These are phyloP conservation scores for Syncephalastrum racemosum DNA, from an alignment of 371 early-diverging fungal species.

Conservation along the genomic window DNA sequence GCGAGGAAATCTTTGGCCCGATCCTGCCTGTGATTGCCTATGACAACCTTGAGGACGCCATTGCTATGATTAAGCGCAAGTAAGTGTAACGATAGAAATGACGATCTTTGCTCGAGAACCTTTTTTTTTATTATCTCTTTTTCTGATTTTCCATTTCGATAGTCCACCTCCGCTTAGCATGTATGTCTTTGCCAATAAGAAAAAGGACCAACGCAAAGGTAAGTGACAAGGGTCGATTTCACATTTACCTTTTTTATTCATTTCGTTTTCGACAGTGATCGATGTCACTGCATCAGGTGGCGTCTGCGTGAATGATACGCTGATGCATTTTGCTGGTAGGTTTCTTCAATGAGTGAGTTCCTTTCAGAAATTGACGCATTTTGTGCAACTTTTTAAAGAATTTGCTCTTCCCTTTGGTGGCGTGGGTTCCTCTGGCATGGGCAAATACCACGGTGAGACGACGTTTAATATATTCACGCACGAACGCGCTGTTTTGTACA, in stretches of 20 bases:
- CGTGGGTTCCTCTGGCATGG: conserved; percentile 87
- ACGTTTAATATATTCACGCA: conserved; percentile 81
- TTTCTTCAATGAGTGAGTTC: neutral
- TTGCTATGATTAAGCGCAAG: conserved; percentile 61
- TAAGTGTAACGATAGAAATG: conserved; percentile 3
- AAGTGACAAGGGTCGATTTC: conserved; percentile 5
- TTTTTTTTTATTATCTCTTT: conserved; percentile 3
- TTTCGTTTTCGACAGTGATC: conserved; percentile 38
- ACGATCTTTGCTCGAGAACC: neutral
- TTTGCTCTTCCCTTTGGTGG: conserved; percentile 89
- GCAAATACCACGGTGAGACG: conserved; percentile 79
- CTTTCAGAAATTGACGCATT: neutral
- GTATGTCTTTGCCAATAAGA: conserved; percentile 59
- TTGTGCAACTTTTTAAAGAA: conserved; percentile 26
- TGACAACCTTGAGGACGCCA: conserved; percentile 69
- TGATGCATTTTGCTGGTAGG: conserved; percentile 64
- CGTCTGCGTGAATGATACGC: conserved; percentile 78
- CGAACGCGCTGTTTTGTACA: conserved; percentile 56
- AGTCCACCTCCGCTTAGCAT: conserved; percentile 72
- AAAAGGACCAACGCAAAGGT: conserved; percentile 27
- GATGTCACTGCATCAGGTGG: conserved; percentile 74
- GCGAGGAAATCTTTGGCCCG: conserved; percentile 79
- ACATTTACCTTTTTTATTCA: neutral
- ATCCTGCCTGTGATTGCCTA: conserved; percentile 80
- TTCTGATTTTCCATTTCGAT: neutral